These are phyloP conservation scores for Cladophialophora psammophila DNA, from an alignment of 2,329 filamentous ascomycete species.

Conservation along the genomic window DNA sequence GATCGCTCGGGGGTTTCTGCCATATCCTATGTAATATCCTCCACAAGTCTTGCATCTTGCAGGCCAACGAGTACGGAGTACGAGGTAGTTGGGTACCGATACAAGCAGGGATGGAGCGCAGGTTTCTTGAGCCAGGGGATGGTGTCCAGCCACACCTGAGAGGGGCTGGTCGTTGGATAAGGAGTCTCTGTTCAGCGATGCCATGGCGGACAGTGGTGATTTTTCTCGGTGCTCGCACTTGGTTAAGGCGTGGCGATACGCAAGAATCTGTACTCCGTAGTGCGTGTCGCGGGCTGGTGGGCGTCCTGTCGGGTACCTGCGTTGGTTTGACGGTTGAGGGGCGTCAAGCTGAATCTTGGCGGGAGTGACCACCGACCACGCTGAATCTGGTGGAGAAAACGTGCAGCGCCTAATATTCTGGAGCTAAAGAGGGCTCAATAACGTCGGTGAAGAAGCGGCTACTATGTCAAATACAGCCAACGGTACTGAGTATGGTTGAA, in stretches of 20 bases:
- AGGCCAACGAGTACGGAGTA: neutral
- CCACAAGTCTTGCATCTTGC: neutral
- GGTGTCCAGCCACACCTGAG: neutral
- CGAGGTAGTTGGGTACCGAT: neutral
- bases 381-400: too few relatives aligned
- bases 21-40: neutral
- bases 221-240: too few relatives aligned
- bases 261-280: neutral
- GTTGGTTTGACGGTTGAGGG: neutral
- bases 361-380: neutral
- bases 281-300: neutral
- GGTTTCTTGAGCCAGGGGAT: neutral
- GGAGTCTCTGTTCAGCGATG: neutral
- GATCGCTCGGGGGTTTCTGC: neutral
- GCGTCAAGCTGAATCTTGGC: neutral
- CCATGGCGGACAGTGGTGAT: too few relatives aligned
- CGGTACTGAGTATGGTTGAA: too few relatives aligned
- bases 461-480: too few relatives aligned
- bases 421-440: too few relatives aligned
- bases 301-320: conserved; percentile 14
- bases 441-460: too few relatives aligned
- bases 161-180: neutral
- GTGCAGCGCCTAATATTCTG: too few relatives aligned
- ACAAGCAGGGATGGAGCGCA: neutral
- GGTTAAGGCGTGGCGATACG: neutral